Base-by-base conservation (phyloP, 148 eudicot genomes). In the Chenopodium formosanum region DNA sequence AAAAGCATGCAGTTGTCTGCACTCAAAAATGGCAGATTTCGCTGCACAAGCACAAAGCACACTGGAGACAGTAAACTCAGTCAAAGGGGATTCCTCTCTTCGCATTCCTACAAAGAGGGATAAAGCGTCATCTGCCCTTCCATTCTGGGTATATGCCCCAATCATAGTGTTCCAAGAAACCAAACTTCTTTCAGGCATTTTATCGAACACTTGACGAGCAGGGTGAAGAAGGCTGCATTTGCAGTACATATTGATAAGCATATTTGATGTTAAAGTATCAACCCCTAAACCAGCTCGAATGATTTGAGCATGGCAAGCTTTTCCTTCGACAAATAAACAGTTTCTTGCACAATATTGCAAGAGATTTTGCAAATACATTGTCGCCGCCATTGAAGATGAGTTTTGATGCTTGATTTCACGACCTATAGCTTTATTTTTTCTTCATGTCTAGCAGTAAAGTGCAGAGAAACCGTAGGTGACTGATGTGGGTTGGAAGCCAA, bases 1-100 rank as follows among this genome's bases (percentile, higher is more conserved):
- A 74, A 94, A 82, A 62, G 86, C 88, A 79, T 94, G 97, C 69
- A 94, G 80, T 68, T 92, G 94, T 48, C 72, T 91, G 81, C 98
- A 91, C 86, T 94, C 25, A 37, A 80, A 80, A 53, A 91, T 77
- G 7, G 91, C 91, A 20, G 67, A 79, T 64, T 89, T 87, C 1
- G 92, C 88, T 32, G 8, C 44, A 40, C 44, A 40, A 40, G 44
- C 44, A 40, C 44, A 40, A 40, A 40, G 44, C 44, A 40, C 44
- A 40, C 44, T 40, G 0, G 44, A 40, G 8, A 40, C 44, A 40
- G 44, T 40, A 40, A 40, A 40, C 44, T 40, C 44, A 40, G 7
- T 40, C 44, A 40, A 40, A 40, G 44, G 44, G 44, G 44, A 6
- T 40, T 84, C 83, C 58, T 87, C 91, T 66, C 92, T 89, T 74